A percentile compares a stretch with the other conserved stretches of the same genome.
These are phyloP conservation scores for Chytriomyces sp. DNA, from an alignment of 192 early-diverging fungal genomes.

Conservation along the genomic window DNA sequence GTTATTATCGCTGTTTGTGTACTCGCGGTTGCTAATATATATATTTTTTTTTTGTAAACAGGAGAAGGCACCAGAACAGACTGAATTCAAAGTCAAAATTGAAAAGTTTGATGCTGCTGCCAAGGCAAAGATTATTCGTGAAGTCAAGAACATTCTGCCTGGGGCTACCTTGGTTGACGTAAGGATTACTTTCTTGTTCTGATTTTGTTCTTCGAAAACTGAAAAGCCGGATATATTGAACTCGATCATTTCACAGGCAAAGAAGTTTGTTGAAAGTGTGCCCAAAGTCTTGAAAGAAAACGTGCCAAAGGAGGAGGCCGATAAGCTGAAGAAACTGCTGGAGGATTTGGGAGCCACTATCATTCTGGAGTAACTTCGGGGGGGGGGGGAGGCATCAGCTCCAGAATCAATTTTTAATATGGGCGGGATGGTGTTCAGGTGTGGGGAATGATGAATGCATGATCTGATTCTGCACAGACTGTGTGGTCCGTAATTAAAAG, in stretches of 20 bases:
- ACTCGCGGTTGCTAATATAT: neutral
- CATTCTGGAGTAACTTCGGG: constrained; percentile 78
- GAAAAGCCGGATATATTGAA: too few relatives aligned
- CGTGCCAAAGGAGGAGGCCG: constrained; percentile 91
- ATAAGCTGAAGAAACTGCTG: constrained; percentile 94
- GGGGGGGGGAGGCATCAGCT: too few relatives aligned
- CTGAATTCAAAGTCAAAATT: constrained; percentile 93
- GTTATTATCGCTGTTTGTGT: neutral
- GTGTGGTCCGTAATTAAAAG: too few relatives aligned
- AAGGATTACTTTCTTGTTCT: constrained; percentile 27
- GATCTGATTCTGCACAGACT: too few relatives aligned
- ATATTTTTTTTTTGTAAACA: constrained; percentile 40
- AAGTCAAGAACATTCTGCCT: constrained; percentile 92
- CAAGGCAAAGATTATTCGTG: constrained; percentile 98
- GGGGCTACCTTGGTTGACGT: constrained; percentile 95
- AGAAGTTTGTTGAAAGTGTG: constrained; percentile 98
- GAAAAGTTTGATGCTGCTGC: constrained; percentile 91
- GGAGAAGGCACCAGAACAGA: constrained; percentile 91
- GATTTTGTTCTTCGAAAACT: too few relatives aligned
- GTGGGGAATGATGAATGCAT: too few relatives aligned
- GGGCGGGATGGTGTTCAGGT: too few relatives aligned
- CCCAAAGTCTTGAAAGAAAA: constrained; percentile 95
- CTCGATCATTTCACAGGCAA: constrained; percentile 68
- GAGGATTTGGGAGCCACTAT: constrained; percentile 93
- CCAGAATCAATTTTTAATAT: too few relatives aligned